Evolutionary conservation across 768 basidiomycete species (phyloP), one percentile per base, ranked within the genome.

Genomic region (Peribolospora baueri): DNA sequence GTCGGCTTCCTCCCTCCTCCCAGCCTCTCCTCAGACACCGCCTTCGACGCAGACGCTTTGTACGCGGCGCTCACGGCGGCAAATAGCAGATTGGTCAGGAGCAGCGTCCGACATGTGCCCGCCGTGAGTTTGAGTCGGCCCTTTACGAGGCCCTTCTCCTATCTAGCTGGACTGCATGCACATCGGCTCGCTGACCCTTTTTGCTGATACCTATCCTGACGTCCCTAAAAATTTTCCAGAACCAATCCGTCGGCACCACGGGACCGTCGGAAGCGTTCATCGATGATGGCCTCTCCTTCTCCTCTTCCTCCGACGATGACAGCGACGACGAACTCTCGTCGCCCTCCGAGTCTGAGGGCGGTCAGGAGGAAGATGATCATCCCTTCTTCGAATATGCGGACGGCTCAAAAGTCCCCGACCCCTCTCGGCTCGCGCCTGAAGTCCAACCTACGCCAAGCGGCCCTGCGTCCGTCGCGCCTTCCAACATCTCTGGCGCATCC

Each of bases 191-290:
- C 13, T 37, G 46, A 7, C 25, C 46, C 46, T 9, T 41, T 45
- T 40, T 5, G 3, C 13, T 0, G 6, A 36, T 4, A 59, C 53
- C 46, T 54, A 1, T 46, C 52, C 6, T 45, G 54, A 6, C 38
- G 59, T 54, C 37, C 14, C 37, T 50, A 37, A 11, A 25, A 39
- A 5, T 14, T 25, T 51, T 39, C 9, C 61, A 88, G 84, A 86
- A 83, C 7, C 79, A 84, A 67, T 82, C 85, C 37, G 77, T 87
- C 39, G 85, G 85, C 52, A 88, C 86, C 54, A 50, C 9, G 59
- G 53, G 14, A 56, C 50, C 36, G n/a, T 58, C 4, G 73, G 71
- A 60, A 3, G 74, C 71, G 36, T 77, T 75, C 59, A 74, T 80
- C 64, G 85, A 87, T 61, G 85, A 85, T 61, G 84, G 77, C 52